Evolutionary conservation across 345 rosid genomes (phyloP).

Genomic region (Arabidopsis thaliana): TAIR10.1 NC_003070.9:10422001-10422500

Average conservation of each 20-base stretch:
- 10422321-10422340: constrained; percentile 11
- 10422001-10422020: not conserved
- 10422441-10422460: constrained; percentile 66
- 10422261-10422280: not conserved
- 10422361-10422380: constrained; percentile 13
- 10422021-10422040: not conserved
- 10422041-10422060: not conserved
- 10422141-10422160: not conserved
- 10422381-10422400: constrained; percentile 31
- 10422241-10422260: not conserved
- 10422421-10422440: constrained; percentile 46
- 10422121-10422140: not conserved
- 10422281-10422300: constrained; percentile 37
- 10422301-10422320: constrained; percentile 32
- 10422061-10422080: not conserved
- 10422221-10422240: not conserved
- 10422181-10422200: constrained; percentile 20
- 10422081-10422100: not conserved
- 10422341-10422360: constrained; percentile 25
- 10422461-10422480: constrained; percentile 51
- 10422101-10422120: not conserved
- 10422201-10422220: constrained; percentile 2
- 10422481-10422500: constrained; percentile 43
- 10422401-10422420: constrained; percentile 9
- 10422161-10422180: not conserved